Base-by-base conservation (phyloP, 208 protist genomes). In the Herpetomonas tarakana region DNA sequence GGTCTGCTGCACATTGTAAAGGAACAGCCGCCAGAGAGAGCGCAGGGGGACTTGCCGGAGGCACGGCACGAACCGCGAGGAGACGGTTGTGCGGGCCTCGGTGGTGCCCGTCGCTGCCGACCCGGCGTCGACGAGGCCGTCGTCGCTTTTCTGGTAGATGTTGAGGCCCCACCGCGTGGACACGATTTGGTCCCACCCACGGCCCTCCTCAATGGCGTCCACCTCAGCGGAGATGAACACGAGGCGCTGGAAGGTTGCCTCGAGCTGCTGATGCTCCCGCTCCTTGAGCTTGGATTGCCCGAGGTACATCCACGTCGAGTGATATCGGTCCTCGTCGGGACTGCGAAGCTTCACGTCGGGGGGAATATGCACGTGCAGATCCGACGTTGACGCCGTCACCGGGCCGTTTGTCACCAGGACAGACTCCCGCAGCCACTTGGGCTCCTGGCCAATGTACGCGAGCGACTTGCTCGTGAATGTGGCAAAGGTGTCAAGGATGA, bases 1-100 rank as follows among this genome's bases (percentile, higher is more conserved):
- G 1, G 69, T 79, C 29, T 65, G 67, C 57, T 68, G 71, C 35
- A 85, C 61, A 57, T 78, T 81, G 56, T 78, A 85, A 16, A 85
- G 53, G 22, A 85, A 57, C 24, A 85, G 63, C 0, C 63, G 64
- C 78, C 78, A 85, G 22, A 85, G 66, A 21, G 61, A 74, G 27
- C 69, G 50, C 3, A 85, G 66, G 25, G 78, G 68, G 39, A 72
- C 58, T 62, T 85, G 78, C 16, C 74, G 78, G 30, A 77, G 49
- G 31, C 78, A 75, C 26, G 67, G 74, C 45, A 85, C 57, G 24
- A 76, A 45, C 39, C 54, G 65, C 28, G 68, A 52, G 16, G 68
- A 18, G 28, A 29, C 52, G 11, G 59, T 47, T 14, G 28, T 22
- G 2, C 9, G n/a, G 4, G 2, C 49, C 25, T 27, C 3, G 58